phyloP scores from a whole-genome alignment of 345 rosid genomes.

The Brassica nigra region DNA sequence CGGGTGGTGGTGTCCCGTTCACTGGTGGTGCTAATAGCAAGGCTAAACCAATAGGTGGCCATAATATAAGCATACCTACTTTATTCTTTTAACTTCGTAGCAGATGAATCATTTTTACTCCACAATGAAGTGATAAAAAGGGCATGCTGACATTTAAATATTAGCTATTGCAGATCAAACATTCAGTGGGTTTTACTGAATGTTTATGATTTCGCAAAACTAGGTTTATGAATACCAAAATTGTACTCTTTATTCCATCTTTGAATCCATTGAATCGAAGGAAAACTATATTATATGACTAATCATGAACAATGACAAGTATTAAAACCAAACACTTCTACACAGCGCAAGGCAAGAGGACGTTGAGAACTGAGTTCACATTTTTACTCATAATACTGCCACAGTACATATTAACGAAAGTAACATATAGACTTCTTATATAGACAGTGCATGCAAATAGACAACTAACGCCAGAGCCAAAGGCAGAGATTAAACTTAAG shows the following conservation, averaged over 20 bases:
- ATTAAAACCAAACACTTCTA: neutral
- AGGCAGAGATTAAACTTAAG: constrained; percentile 21
- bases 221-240: neutral
- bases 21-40: neutral
- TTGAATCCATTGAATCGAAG: neutral
- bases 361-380: neutral
- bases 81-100: neutral
- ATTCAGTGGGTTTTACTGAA: neutral
- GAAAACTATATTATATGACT: neutral
- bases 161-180: neutral
- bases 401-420: neutral
- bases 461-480: neutral
- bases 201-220: neutral
- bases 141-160: too few relatives aligned
- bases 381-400: neutral
- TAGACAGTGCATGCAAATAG: constrained; percentile 16
- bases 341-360: neutral
- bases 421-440: neutral
- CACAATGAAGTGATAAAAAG: neutral
- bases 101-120: neutral
- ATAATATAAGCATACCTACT: neutral
- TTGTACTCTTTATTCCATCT: too few relatives aligned
- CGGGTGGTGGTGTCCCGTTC: constrained; percentile 1
- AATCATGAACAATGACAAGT: neutral
- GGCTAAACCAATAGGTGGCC: neutral